Evolutionary conservation across 2,329 filamentous ascomycete species (phyloP), one percentile per base, ranked within the genome.

Genomic region (Ilyonectria sp.): DNA sequence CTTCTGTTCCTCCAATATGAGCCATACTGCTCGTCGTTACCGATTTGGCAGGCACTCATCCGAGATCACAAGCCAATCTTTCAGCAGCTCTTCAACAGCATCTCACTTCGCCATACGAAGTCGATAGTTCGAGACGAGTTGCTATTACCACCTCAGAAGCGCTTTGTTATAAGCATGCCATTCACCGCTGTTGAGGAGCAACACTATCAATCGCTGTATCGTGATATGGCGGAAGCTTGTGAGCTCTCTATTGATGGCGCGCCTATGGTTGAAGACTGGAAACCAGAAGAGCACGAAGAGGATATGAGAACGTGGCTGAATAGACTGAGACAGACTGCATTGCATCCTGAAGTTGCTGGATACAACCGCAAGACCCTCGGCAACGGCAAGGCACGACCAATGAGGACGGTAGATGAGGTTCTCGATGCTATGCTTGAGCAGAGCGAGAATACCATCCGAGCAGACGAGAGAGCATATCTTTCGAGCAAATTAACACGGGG

Each of bases 141-240:
- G 43, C 85, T 85, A 2, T 81, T 99, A 11, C 96, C 96, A 10
- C 85, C 90, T 0, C 96, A 99, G 77, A 95, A 93, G 75, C 90
- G 96, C 10, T 91, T 94, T 69, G 91, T 97, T 11, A 93, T 98
- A 65, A 96, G 92, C 1, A 91, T 97, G 78, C 94, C 96, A 0
- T 97, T 98, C 75, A 96, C 93, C 0, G 90, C 93, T 0, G 89
- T 98, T 11, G 96, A 98, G 77, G 93, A 98, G 76, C 94, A 98
- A 76, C 91, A 97, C 76, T 98, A 98, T 75, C 86, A 88, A 47
- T 89, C 90, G 7, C 80, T 97, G 2, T 94, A 95, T 76, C 87
- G 90, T 54, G 85, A 93, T 68, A 94, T 97, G 89, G 90, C 90
- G 58, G 86, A 90, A 31, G 89, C 89, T 1, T 93, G 91, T 69